phyloP scores from a whole-genome alignment of 805 yeast genomes.

The Candida sonorensis region DNA sequence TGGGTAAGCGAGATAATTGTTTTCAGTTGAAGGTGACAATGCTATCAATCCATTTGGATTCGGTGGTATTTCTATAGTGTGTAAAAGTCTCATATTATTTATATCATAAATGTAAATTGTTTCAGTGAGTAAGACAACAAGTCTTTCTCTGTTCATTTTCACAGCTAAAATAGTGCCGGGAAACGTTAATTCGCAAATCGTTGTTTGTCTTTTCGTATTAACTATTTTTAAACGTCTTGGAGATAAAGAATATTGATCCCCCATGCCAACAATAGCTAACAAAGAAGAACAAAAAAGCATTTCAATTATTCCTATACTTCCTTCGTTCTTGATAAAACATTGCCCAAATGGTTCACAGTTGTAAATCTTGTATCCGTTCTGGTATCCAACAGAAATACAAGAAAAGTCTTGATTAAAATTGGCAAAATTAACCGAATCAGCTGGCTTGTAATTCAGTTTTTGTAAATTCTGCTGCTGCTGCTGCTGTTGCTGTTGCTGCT shows the following conservation, averaged over 20 bases:
- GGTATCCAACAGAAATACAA: slow-evolving; percentile 70
- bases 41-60: slow-evolving; percentile 58
- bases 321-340: slow-evolving; percentile 47
- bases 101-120: slow-evolving; percentile 88
- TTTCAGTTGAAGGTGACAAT: slow-evolving; percentile 45
- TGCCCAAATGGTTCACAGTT: slow-evolving; percentile 82
- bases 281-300: slow-evolving; percentile 88
- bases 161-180: slow-evolving; percentile 74
- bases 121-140: slow-evolving; percentile 76
- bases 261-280: slow-evolving; percentile 77
- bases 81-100: slow-evolving; percentile 77
- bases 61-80: slow-evolving; percentile 59
- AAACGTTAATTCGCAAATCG: slow-evolving; percentile 85
- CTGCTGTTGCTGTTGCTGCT: slow-evolving; percentile 1
- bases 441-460: not conserved
- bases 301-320: slow-evolving; percentile 72
- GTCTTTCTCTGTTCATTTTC: slow-evolving; percentile 73
- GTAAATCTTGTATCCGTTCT: slow-evolving; percentile 62
- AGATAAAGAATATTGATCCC: slow-evolving; percentile 63
- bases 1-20: slow-evolving; percentile 62
- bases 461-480: slow-evolving; percentile 5
- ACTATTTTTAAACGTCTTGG: slow-evolving; percentile 82
- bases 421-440: slow-evolving; percentile 37
- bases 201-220: slow-evolving; percentile 64
- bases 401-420: slow-evolving; percentile 83